Evolutionary conservation across 2,329 filamentous ascomycete species (phyloP).

Genomic region (Periconia sp.): DNA sequence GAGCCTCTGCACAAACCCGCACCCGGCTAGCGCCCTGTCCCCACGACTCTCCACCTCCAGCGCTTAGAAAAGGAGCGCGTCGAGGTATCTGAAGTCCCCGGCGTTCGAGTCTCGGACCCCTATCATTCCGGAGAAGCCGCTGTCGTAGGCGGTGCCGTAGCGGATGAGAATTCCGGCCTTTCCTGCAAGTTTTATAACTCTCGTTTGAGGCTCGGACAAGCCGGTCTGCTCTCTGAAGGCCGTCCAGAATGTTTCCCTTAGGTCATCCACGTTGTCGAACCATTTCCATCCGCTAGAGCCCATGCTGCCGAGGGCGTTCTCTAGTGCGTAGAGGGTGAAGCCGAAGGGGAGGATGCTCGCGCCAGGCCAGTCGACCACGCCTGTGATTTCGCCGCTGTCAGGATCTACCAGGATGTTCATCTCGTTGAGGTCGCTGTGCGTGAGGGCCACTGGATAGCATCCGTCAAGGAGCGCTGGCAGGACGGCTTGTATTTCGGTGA

Average conservation of each 20-base stretch:
- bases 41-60: no score
- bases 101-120: slow-evolving; percentile 2
- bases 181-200: slow-evolving; percentile 2
- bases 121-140: slow-evolving; percentile 4
- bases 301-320: slow-evolving; percentile 25
- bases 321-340: slow-evolving; percentile 33
- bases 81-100: slow-evolving; percentile 1
- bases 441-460: slow-evolving; percentile 47
- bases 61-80: slow-evolving; percentile 7
- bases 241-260: slow-evolving; percentile 10
- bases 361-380: slow-evolving; percentile 40
- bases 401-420: slow-evolving; percentile 36
- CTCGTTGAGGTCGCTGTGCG: slow-evolving; percentile 41
- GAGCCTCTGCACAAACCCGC: no score
- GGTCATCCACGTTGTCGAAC: slow-evolving; percentile 4
- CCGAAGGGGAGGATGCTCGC: slow-evolving; percentile 36
- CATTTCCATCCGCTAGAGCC: slow-evolving; percentile 11
- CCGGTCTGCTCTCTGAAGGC: slow-evolving; percentile 6
- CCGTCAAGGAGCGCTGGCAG: slow-evolving; percentile 41
- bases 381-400: slow-evolving; percentile 32
- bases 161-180: slow-evolving; percentile 2
- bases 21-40: no score
- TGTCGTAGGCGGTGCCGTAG: slow-evolving; percentile 3
- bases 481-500: slow-evolving; percentile 38
- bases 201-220: slow-evolving; percentile 2